A percentile compares a stretch with the other conserved stretches of the same genome.
These are phyloP conservation scores for Fraxinus albicans DNA, from an alignment of 305 asterid species.

Conservation along the genomic window DNA sequence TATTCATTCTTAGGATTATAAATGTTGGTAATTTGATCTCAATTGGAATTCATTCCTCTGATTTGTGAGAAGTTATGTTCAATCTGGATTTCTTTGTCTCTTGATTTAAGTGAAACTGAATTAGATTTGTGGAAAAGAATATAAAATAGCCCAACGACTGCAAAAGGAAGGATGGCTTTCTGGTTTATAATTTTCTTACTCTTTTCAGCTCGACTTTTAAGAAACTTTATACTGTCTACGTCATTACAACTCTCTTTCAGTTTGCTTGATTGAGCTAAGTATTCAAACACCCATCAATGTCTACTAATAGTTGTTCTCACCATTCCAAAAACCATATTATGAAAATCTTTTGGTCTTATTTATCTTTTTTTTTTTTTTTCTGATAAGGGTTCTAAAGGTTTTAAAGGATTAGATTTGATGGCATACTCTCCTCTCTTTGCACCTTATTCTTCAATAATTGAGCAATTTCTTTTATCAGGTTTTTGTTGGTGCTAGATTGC, in stretches of 20 bases:
- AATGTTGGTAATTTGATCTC: neutral
- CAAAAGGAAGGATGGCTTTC: neutral
- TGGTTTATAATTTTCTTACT: neutral
- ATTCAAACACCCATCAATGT: neutral
- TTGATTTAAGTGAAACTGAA: neutral
- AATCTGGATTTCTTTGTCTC: neutral
- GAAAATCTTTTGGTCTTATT: neutral
- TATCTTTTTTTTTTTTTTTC: neutral
- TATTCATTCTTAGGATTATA: neutral
- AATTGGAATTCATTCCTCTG: neutral
- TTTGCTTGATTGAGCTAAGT: neutral
- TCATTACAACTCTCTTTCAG: neutral
- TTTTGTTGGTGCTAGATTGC: conserved; percentile 97
- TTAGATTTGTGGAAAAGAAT: neutral
- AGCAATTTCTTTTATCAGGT: conserved; percentile 54
- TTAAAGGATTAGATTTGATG: neutral
- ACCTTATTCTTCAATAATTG: conserved; percentile 8
- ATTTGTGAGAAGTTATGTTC: neutral
- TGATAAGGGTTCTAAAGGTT: conserved; percentile 8
- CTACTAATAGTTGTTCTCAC: neutral
- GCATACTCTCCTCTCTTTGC: conserved; percentile 17
- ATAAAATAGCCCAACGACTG: neutral
- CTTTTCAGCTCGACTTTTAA: neutral
- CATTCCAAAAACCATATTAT: neutral
- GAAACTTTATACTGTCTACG: neutral